Percentiles rank a stretch among this genome's conserved stretches.
phyloP scores from a whole-genome alignment of 2,329 filamentous ascomycete genomes.

The Monosporascus sp. region DNA sequence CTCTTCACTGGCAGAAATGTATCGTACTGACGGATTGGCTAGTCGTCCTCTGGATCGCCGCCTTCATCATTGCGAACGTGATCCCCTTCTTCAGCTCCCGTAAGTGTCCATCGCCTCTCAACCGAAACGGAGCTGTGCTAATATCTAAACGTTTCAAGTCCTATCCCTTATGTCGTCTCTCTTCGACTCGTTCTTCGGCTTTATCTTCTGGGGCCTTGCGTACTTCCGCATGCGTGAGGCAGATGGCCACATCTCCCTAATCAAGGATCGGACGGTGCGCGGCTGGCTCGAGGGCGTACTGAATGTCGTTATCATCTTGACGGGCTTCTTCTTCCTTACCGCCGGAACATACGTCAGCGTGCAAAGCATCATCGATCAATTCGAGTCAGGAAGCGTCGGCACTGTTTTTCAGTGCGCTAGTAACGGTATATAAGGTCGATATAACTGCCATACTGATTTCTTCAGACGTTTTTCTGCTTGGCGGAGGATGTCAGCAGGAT shows the following conservation, averaged over 20 bases:
- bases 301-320: conserved; percentile 67
- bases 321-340: conserved; percentile 75
- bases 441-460: conserved; percentile 6
- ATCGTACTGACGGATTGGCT: conserved; percentile 6
- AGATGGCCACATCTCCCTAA: conserved; percentile 50
- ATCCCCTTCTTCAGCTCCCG: conserved; percentile 87
- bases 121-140: no score
- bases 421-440: conserved; percentile 50
- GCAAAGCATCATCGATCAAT: conserved; percentile 69
- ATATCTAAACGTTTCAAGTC: conserved; percentile 34
- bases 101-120: conserved; percentile 27
- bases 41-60: conserved; percentile 72
- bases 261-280: conserved; percentile 46
- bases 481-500: background rate
- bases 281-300: conserved; percentile 52
- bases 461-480: conserved; percentile 1
- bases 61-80: conserved; percentile 86
- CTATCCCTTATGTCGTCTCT: conserved; percentile 77
- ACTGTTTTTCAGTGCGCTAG: conserved; percentile 69
- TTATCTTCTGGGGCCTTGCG: conserved; percentile 88
- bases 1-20: conserved; percentile 2
- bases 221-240: conserved; percentile 71
- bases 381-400: conserved; percentile 57
- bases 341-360: conserved; percentile 78
- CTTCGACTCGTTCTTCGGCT: conserved; percentile 90